These are phyloP conservation scores for Scytalidium sp. DNA, from an alignment of 2,329 filamentous ascomycete genomes.

Conservation along the genomic window DNA sequence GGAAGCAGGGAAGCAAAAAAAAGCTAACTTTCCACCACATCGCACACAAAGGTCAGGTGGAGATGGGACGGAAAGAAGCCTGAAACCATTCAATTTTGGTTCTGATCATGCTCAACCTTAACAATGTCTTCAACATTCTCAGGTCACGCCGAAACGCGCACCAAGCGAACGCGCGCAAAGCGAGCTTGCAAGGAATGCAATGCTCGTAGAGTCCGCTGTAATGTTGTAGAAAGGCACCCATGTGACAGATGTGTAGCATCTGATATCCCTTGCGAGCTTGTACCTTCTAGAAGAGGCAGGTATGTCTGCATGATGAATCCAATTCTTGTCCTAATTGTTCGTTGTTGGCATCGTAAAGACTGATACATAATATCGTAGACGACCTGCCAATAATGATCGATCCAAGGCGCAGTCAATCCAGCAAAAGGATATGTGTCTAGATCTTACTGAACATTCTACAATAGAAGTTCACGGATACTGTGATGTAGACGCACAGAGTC, in stretches of 20 bases:
- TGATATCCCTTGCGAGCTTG: slow-evolving; percentile 36
- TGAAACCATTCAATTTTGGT: no score
- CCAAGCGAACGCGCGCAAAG: slow-evolving; percentile 29
- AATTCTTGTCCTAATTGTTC: not conserved
- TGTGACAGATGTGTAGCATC: slow-evolving; percentile 37
- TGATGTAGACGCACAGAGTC: not conserved
- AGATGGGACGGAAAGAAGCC: no score
- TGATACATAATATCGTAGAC: not conserved
- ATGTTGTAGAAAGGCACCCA: slow-evolving; percentile 41
- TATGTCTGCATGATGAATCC: slow-evolving; percentile 18
- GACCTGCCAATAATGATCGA: slow-evolving; percentile 1
- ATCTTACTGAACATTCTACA: not conserved
- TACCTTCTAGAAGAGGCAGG: slow-evolving; percentile 40
- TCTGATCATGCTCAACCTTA: no score
- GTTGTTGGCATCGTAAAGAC: not conserved
- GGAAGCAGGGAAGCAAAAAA: no score
- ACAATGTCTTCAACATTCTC: no score
- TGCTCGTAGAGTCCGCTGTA: slow-evolving; percentile 40
- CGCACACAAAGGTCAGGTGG: no score
- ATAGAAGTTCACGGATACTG: not conserved
- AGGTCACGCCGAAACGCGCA: not conserved
- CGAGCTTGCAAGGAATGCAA: slow-evolving; percentile 42
- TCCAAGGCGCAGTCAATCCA: not conserved
- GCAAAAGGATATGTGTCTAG: not conserved
- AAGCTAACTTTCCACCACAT: no score